Percentiles rank a stretch among this genome's conserved stretches.
Conservation (phyloP, 441 rosid genomes). For the Lepidium campestre region DNA sequence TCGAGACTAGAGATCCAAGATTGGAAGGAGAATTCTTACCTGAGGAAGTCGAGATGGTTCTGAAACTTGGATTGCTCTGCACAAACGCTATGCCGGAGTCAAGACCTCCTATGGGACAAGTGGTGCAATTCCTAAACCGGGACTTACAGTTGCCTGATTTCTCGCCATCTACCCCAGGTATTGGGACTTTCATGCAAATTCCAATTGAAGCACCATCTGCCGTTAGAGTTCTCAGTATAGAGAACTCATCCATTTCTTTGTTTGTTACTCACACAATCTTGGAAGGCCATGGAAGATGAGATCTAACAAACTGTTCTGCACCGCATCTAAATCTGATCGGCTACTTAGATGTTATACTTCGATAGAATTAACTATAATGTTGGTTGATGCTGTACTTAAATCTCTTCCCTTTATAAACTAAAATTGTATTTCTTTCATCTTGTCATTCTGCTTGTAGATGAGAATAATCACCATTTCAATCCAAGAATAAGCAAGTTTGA, state of each 20-base stretch:
- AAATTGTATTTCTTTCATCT: too few species aligned
- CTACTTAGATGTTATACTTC: not conserved
- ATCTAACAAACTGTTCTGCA: not conserved
- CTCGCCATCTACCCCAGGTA: constrained; percentile 23
- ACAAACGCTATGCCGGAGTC: constrained; percentile 38
- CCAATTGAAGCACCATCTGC: not conserved
- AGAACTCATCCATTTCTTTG: not conserved
- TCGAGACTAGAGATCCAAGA: constrained; percentile 1
- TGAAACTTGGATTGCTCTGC: constrained; percentile 39
- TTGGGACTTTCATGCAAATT: not conserved
- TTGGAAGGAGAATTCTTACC: not conserved
- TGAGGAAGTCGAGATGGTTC: not conserved
- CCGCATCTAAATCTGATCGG: not conserved
- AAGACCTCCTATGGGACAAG: constrained; percentile 18
- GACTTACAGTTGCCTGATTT: not conserved
- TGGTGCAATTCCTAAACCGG: constrained; percentile 16
- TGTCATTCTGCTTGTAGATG: too few species aligned
- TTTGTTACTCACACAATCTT: constrained; percentile 16
- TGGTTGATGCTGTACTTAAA: too few species aligned
- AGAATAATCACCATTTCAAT: too few species aligned
- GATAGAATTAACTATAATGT: not conserved
- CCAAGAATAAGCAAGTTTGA: too few species aligned
- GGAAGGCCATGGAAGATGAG: constrained; percentile 15
- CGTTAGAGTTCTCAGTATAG: not conserved
- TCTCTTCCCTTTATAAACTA: too few species aligned